Evolutionary conservation across 2,329 filamentous ascomycete species (phyloP).

Genomic region (Trichoderma simmonsii): DNA sequence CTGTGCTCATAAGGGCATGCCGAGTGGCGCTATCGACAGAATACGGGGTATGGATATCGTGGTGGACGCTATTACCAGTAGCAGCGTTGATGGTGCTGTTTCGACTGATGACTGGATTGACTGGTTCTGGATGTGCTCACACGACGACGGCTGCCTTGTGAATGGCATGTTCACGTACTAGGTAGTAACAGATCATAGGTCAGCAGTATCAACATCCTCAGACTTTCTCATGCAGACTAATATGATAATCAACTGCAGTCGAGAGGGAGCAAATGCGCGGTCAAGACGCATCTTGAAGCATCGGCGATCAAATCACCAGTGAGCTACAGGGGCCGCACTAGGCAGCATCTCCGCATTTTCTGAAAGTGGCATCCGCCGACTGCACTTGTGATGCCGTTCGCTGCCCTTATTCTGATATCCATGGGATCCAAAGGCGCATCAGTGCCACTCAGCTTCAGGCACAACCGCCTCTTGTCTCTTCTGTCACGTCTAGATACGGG

Average conservation of each 20-base stretch:
- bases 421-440: too few relatives aligned
- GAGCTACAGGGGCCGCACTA: neutral
- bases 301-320: neutral
- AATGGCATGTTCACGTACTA: neutral
- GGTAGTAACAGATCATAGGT: neutral
- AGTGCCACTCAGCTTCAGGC: neutral
- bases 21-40: constrained; percentile 6
- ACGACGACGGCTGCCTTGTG: neutral
- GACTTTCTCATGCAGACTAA: neutral
- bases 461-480: neutral
- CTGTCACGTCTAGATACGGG: neutral
- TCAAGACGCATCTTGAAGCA: neutral
- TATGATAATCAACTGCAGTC: neutral
- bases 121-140: neutral
- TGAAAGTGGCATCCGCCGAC: constrained; percentile 7
- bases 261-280: neutral
- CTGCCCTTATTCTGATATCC: neutral
- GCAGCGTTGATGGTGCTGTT: neutral
- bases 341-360: constrained; percentile 13
- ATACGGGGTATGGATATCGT: neutral
- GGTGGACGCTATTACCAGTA: neutral
- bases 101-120: neutral
- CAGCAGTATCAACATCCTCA: neutral
- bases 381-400: neutral
- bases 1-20: neutral